Base-by-base conservation (phyloP, 2,329 filamentous ascomycete species). In the Hymenotorrendiella dingleyae region DNA sequence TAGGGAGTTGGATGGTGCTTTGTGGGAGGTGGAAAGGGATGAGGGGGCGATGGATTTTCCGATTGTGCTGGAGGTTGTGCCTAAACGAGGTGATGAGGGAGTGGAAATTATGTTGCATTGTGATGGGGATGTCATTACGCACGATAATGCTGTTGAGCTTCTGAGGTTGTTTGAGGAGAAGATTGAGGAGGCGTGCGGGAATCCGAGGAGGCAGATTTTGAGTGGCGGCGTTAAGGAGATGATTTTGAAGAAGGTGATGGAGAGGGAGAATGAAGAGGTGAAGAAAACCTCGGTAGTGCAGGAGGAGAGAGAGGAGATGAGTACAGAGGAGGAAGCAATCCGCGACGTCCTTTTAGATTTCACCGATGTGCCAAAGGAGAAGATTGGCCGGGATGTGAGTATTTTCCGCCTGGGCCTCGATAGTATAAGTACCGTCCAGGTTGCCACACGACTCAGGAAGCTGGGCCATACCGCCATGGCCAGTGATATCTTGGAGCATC, bases 321-420 rank as follows among this genome's bases (percentile, higher is more conserved):
- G 48, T 17, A 4, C 26, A 6, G 39, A 64, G 54, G 53, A 78
- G 63, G 4, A 63, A 49, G 43, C 72, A 56, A 29, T 67, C 58
- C 54, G 71, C 64, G 17, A 63, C 55, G 20, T 65, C 54, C 50
- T 71, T 64, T 51, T 69, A 60, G 64, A 64, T 6, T 69, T 93
- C 19, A 80, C 84, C 1, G 66, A 69, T 2, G 63, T 74, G 4
- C 60, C 74, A 0, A 43, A 59, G 2, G 55, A 68, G 0, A 66
- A 65, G 0, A 81, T 95, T 35, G 55, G 60, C 3, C 71, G 70
- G 10, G 59, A 73, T 8, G 87, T 80, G 0, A 88, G 86, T 0
- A 87, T 97, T 36, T 94, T 91, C 55, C 80, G 84, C 45, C 75
- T 95, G n/a, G 91, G 91, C 0, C 68, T 96, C 3, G 90, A 96